A percentile compares a stretch with the other conserved stretches of the same genome.
These are phyloP conservation scores for Collybia mongolica DNA, from an alignment of 768 basidiomycete genomes.

Conservation along the genomic window DNA sequence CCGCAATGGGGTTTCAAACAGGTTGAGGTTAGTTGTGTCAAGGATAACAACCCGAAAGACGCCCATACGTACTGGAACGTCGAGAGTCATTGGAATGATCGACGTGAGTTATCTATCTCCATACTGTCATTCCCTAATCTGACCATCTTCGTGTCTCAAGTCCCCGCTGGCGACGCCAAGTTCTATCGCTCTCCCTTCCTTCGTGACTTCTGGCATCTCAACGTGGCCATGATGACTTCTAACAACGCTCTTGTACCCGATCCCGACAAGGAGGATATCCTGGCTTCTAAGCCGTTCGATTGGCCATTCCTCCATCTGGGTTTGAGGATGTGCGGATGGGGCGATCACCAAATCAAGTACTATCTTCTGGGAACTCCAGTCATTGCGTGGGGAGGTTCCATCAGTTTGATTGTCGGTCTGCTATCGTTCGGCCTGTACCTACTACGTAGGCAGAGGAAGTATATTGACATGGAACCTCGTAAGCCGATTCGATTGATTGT, in stretches of 20 bases:
- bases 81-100: slow-evolving; percentile 95
- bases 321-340: slow-evolving; percentile 98
- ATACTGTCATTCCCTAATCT: slow-evolving; percentile 1
- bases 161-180: slow-evolving; percentile 80
- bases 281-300: slow-evolving; percentile 88
- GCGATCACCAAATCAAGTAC: slow-evolving; percentile 82
- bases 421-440: slow-evolving; percentile 65
- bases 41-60: slow-evolving; percentile 80
- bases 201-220: slow-evolving; percentile 97
- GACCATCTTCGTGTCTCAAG: slow-evolving; percentile 34
- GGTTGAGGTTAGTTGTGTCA: slow-evolving; percentile 92
- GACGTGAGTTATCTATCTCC: slow-evolving; percentile 55
- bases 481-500: slow-evolving; percentile 25
- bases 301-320: slow-evolving; percentile 93
- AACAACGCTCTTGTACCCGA: slow-evolving; percentile 98
- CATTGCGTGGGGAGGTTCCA: slow-evolving; percentile 83
- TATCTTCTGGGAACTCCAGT: slow-evolving; percentile 92
- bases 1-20: slow-evolving; percentile 99
- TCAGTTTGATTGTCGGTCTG: slow-evolving; percentile 59
- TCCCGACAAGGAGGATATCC: slow-evolving; percentile 97
- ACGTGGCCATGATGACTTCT: slow-evolving; percentile 99
- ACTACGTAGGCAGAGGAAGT: slow-evolving; percentile 83
- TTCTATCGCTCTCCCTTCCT: slow-evolving; percentile 90
- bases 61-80: slow-evolving; percentile 97
- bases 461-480: slow-evolving; percentile 88